Base-by-base conservation (phyloP, 257 asterid species). In the Ophiorrhiza pumila region DNA sequence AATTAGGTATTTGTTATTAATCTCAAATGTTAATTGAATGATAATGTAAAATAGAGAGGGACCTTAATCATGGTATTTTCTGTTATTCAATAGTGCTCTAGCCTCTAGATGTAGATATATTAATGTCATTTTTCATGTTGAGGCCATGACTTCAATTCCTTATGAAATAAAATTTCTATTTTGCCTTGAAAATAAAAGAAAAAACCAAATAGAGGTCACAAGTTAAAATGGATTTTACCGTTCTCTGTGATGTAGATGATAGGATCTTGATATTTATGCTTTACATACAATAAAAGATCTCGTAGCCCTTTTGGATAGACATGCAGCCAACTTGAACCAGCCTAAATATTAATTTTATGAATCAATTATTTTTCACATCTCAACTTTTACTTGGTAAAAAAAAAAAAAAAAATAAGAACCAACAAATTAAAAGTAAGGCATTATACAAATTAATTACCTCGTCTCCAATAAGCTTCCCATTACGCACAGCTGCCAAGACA, bases 191-290 rank as follows among this genome's bases (percentile, higher is more conserved):
- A 37, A 37, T 3, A 6, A 37, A 37, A 37, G 7, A 37, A 37
- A 37, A 3, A 49, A 49, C 1, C 17, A 49, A 49, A 18, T 2
- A 50, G 57, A 20, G 57, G n/a, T n/a, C n/a, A 49, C 3, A 37
- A 6, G 3, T 49, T 1, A 50, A 20, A 18, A 58, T 22, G 22
- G 61, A 55, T 25, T n/a, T n/a, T 58, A 58, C 83, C 83, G n/a
- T 80, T 80, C 73, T 80, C 83, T 15, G 78, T 80, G 27, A 80
- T 76, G 63, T 80, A 68, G n/a, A 86, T 74, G 9, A 52, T 9
- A 8, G 87, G 85, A 46, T 70, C 63, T 0, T 68, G 68, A 59
- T 80, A 85, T 29, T 35, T 74, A 0, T 76, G 35, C 78, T 82
- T 69, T 10, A 76, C 64, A 74, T 81, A 71, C 17, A 56, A 18